Conservation (phyloP, 1,284 basidiomycete genomes). For the Cryptococcus deneoformans region DNA sequence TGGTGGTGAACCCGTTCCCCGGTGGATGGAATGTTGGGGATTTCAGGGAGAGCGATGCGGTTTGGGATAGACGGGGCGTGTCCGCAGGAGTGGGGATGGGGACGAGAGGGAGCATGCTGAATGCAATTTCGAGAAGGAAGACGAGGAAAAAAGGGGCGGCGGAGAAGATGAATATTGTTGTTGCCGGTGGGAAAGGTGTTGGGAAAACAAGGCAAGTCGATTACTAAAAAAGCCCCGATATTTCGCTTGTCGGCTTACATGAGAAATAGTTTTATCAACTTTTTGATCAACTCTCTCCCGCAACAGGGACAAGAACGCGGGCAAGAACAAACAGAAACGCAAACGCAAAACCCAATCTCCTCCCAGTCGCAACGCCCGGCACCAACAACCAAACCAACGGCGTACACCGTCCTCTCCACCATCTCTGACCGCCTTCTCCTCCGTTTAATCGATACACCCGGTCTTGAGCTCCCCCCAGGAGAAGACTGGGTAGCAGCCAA, state of each 20-base stretch:
- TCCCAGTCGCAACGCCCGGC: not conserved
- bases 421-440: conserved; percentile 16
- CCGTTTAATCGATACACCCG: conserved; percentile 41
- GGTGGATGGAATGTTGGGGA: not conserved
- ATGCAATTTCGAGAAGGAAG: conserved; percentile 12
- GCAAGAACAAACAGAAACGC: too few relatives aligned
- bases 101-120: conserved; percentile 3
- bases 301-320: not conserved
- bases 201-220: conserved; percentile 42
- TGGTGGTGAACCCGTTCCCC: conserved; percentile 4
- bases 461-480: conserved; percentile 23
- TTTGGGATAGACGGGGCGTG: not conserved
- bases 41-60: not conserved
- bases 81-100: not conserved
- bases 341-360: too few relatives aligned
- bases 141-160: conserved; percentile 22
- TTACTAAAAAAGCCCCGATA: not conserved
- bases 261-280: conserved; percentile 18
- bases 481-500: not conserved
- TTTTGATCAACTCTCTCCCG: conserved; percentile 15
- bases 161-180: conserved; percentile 33
- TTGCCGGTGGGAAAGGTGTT: conserved; percentile 35
- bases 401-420: conserved; percentile 7
- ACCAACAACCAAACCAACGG: not conserved
- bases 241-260: not conserved